These are phyloP conservation scores for Pichia sp. DNA, from an alignment of 1,139 yeast genomes.

Conservation along the genomic window DNA sequence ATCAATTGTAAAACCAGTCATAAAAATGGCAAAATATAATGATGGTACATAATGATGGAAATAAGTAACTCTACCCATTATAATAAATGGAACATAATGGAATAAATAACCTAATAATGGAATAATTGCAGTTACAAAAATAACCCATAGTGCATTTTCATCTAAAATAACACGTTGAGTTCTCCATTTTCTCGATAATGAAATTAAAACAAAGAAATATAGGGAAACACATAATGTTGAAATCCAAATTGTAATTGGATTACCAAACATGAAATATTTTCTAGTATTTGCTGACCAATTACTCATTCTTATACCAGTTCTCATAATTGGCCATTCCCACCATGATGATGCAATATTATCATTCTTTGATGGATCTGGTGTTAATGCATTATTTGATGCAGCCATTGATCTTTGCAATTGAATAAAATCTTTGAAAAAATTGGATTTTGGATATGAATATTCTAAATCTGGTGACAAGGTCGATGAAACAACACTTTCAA, in stretches of 20 bases:
- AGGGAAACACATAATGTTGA: constrained; percentile 36
- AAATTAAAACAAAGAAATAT: constrained; percentile 21
- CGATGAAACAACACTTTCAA: constrained; percentile 58
- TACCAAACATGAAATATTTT: constrained; percentile 59
- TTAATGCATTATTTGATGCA: constrained; percentile 67
- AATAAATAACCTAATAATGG: constrained; percentile 67
- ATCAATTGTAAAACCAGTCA: constrained; percentile 55
- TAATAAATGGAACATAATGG: constrained; percentile 64
- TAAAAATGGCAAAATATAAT: constrained; percentile 65
- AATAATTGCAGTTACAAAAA: constrained; percentile 50
- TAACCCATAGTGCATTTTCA: constrained; percentile 27
- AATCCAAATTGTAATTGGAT: constrained; percentile 62
- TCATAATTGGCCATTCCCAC: constrained; percentile 78
- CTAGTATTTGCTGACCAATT: constrained; percentile 47
- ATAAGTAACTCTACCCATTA: constrained; percentile 80
- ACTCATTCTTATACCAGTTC: constrained; percentile 63
- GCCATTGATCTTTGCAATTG: constrained; percentile 70
- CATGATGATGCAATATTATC: constrained; percentile 62
- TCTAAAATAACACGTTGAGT: constrained; percentile 40
- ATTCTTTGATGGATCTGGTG: constrained; percentile 64
- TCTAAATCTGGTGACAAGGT: constrained; percentile 34
- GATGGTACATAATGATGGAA: constrained; percentile 83
- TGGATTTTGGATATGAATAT: constrained; percentile 52
- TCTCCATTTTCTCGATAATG: constrained; percentile 45
- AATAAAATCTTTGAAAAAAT: constrained; percentile 66